Evolutionary conservation across 108 stramenopile species (phyloP).

Genomic region (Seminavis robusta): DNA sequence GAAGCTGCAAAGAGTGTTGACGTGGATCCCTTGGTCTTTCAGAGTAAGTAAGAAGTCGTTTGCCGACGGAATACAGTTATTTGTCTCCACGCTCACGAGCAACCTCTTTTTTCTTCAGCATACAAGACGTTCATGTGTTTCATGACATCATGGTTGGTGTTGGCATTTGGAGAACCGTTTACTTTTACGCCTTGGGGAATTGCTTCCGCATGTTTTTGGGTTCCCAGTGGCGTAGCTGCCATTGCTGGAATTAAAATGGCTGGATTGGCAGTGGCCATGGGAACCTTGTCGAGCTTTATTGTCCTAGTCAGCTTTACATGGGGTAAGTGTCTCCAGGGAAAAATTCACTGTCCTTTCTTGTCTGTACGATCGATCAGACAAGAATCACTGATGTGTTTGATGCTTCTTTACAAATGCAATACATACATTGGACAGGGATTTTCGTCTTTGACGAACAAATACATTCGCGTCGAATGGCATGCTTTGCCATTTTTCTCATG

Average conservation of each 20-base stretch:
- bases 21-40: conserved; percentile 83
- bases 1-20: conserved; percentile 50
- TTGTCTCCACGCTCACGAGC: too few species aligned
- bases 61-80: too few species aligned
- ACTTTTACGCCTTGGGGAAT: conserved; percentile 79
- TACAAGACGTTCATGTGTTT: conserved; percentile 87
- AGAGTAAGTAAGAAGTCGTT: too few species aligned
- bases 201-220: conserved; percentile 71
- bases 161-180: conserved; percentile 38
- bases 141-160: conserved; percentile 54
- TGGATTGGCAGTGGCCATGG: conserved; percentile 76
- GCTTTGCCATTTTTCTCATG: conserved; percentile 54
- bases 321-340: too few species aligned
- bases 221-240: conserved; percentile 55
- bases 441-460: conserved; percentile 72
- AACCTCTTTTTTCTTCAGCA: too few species aligned
- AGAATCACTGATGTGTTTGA: too few species aligned
- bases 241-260: conserved; percentile 78
- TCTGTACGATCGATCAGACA: too few species aligned
- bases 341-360: too few species aligned
- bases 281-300: conserved; percentile 70
- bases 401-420: too few species aligned
- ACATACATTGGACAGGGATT: too few species aligned
- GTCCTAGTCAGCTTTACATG: conserved; percentile 71
- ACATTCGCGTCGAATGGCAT: conserved; percentile 27